These are phyloP conservation scores for Chlorella sp. DNA, from an alignment of 139 green algal species.

Conservation along the genomic window DNA sequence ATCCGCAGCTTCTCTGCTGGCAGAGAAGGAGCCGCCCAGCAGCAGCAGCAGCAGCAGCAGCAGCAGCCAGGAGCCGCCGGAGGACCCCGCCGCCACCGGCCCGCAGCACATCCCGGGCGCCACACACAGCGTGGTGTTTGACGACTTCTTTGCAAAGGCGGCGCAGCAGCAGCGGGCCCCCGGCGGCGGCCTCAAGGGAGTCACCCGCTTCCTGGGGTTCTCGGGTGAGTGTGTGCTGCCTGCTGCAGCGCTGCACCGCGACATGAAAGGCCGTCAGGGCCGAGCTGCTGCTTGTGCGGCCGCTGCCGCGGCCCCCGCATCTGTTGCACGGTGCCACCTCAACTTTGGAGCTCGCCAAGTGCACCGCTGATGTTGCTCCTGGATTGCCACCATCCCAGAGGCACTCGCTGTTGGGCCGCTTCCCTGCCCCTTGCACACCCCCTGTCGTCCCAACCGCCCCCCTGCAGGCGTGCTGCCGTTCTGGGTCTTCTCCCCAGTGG, in stretches of 20 bases:
- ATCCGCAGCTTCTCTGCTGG: background rate
- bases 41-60: background rate
- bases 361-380: too few species aligned
- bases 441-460: background rate
- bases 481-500: constrained; percentile 64
- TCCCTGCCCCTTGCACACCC: background rate
- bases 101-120: constrained; percentile 17
- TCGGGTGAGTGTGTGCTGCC: constrained; percentile 28
- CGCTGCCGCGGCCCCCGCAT: too few species aligned
- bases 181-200: background rate
- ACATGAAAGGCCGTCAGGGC: too few species aligned
- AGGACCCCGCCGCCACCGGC: background rate
- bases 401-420: background rate
- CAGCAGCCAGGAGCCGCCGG: constrained; percentile 2
- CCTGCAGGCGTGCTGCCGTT: constrained; percentile 79
- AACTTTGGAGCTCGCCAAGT: too few species aligned
- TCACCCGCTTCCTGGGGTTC: constrained; percentile 41
- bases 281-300: too few species aligned
- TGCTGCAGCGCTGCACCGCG: too few species aligned
- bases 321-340: too few species aligned
- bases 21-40: background rate
- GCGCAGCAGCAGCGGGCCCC: background rate
- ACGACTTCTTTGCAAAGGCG: background rate
- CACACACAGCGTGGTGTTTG: constrained; percentile 22
- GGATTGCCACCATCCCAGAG: too few species aligned